A percentile compares a stretch with the other conserved stretches of the same genome.
These are phyloP conservation scores for Clavispora santaluciae DNA, from an alignment of 805 yeast species.

Conservation along the genomic window DNA sequence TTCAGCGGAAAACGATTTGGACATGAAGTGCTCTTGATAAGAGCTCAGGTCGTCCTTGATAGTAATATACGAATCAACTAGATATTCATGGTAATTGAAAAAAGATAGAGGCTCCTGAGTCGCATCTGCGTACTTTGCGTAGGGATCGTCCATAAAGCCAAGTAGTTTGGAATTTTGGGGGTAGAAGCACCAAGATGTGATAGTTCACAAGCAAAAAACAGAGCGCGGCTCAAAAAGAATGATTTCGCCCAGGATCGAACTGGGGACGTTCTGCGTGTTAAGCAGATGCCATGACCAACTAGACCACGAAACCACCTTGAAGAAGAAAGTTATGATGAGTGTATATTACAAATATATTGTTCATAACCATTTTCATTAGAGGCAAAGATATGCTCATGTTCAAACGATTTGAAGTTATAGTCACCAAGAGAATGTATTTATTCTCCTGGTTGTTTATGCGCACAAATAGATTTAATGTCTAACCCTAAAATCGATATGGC, in stretches of 20 bases:
- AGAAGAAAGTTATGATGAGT: not conserved
- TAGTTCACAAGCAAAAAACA: not conserved
- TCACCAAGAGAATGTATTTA: too few relatives aligned
- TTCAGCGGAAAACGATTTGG: not conserved
- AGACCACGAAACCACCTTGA: constrained; percentile 19
- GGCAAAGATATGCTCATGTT: too few relatives aligned
- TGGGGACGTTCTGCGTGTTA: constrained; percentile 25
- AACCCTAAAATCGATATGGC: not conserved
- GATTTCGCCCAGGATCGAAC: constrained; percentile 24
- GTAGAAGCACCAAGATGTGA: not conserved
- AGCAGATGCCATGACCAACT: constrained; percentile 23
- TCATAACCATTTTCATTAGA: too few relatives aligned
- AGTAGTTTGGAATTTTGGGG: not conserved
- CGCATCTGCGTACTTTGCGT: constrained; percentile 14
- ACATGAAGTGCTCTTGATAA: not conserved
- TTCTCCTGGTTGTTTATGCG: not conserved
- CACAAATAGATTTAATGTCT: not conserved
- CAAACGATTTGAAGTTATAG: too few relatives aligned
- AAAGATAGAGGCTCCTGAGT: constrained; percentile 24
- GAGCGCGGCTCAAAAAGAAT: constrained; percentile 5
- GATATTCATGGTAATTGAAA: constrained; percentile 67
- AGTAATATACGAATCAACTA: constrained; percentile 28
- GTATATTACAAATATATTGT: not conserved
- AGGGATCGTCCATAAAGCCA: constrained; percentile 16
- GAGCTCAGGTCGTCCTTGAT: constrained; percentile 13